Evolutionary conservation across 2,329 filamentous ascomycete genomes (phyloP).

Genomic region (Penicillium sp.): DNA sequence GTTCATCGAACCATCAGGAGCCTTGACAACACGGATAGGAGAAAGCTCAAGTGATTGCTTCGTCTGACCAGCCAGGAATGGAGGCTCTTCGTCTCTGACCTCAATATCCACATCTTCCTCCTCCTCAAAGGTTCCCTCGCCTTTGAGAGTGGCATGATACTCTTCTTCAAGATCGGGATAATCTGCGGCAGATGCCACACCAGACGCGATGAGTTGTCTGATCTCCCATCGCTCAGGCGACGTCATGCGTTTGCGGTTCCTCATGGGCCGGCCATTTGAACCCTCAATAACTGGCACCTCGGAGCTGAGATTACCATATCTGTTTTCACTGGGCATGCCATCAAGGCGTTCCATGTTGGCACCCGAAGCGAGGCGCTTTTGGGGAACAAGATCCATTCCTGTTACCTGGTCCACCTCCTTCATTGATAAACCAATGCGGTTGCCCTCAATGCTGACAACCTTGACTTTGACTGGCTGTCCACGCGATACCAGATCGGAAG

Average conservation of each 20-base stretch:
- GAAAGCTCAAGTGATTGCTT: constrained; percentile 94
- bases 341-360: constrained; percentile 86
- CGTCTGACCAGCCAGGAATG: constrained; percentile 92
- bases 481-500: constrained; percentile 78
- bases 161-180: constrained; percentile 95
- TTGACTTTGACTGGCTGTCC: constrained; percentile 92
- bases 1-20: constrained; percentile 97
- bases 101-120: constrained; percentile 98
- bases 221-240: constrained; percentile 98
- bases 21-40: constrained; percentile 94
- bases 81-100: constrained; percentile 92
- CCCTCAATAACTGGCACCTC: constrained; percentile 66
- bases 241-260: constrained; percentile 87
- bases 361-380: constrained; percentile 77
- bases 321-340: constrained; percentile 55
- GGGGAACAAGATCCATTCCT: constrained; percentile 78
- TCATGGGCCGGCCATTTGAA: constrained; percentile 56
- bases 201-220: constrained; percentile 91
- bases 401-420: constrained; percentile 93
- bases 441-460: constrained; percentile 80
- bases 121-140: constrained; percentile 84
- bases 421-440: constrained; percentile 86
- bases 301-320: constrained; percentile 56
- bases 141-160: constrained; percentile 82
- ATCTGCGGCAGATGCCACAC: constrained; percentile 87